Evolutionary conservation across 2,329 filamentous ascomycete genomes (phyloP).

Genomic region (Grosmannia clavigera): DNA sequence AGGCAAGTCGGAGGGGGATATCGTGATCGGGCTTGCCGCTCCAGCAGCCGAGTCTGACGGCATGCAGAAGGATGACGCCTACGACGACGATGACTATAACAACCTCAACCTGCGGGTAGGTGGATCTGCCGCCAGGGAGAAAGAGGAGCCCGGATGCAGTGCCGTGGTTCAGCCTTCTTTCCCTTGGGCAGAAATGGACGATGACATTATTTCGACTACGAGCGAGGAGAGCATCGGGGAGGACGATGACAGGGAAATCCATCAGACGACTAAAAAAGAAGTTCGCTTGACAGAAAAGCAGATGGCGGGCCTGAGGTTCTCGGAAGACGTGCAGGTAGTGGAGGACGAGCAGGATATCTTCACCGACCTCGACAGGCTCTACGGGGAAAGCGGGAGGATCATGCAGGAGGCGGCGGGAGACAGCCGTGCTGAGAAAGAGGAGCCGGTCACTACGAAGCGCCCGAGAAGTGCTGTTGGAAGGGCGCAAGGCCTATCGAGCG

Average conservation of each 20-base stretch:
- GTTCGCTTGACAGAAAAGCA: neutral
- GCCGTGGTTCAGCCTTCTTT: neutral
- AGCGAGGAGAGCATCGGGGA: conserved; percentile 3
- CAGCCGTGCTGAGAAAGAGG: neutral
- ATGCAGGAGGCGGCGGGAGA: neutral
- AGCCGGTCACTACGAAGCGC: neutral
- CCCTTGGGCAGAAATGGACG: neutral
- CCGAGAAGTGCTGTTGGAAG: too few species aligned
- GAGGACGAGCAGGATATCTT: conserved; percentile 1
- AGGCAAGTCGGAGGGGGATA: conserved; percentile 6
- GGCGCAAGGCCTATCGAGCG: too few species aligned
- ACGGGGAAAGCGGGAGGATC: neutral
- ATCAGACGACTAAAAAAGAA: neutral
- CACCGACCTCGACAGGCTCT: conserved; percentile 1
- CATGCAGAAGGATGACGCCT: neutral
- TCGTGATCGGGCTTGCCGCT: conserved; percentile 6
- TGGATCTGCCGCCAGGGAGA: too few species aligned
- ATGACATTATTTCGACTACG: conserved; percentile 1
- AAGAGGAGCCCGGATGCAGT: too few species aligned
- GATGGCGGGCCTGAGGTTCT: neutral
- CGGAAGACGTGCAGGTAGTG: neutral
- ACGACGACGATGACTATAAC: conserved; percentile 1
- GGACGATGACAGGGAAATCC: neutral
- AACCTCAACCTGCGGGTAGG: neutral
- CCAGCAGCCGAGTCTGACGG: neutral